Conservation (phyloP, 495 filamentous ascomycete genomes). For the Penicillium turbatum region DNA sequence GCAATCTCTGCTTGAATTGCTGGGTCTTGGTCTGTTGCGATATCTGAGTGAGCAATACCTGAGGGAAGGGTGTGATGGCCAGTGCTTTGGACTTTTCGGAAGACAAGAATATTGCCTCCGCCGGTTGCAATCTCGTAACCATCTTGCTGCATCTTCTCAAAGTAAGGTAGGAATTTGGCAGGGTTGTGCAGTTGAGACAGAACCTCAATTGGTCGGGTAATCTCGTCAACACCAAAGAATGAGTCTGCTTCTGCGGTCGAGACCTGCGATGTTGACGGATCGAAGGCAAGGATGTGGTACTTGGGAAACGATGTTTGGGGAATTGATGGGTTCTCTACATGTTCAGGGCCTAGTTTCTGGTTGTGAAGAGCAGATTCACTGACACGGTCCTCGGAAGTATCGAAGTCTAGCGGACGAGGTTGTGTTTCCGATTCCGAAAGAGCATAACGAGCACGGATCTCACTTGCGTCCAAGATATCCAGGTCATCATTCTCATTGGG, state of each 20-base stretch:
- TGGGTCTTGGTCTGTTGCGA: constrained; percentile 8
- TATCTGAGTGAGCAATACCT: too few species aligned
- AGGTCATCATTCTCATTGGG: constrained; percentile 34
- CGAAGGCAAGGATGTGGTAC: constrained; percentile 73
- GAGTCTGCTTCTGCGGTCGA: constrained; percentile 60
- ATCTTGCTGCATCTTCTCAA: constrained; percentile 56
- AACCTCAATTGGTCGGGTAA: constrained; percentile 55
- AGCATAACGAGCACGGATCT: constrained; percentile 45
- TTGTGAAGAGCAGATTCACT: constrained; percentile 13
- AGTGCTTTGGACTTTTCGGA: constrained; percentile 52
- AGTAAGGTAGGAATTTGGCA: constrained; percentile 66
- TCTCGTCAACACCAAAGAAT: constrained; percentile 39
- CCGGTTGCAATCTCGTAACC: constrained; percentile 74
- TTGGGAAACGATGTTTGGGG: constrained; percentile 31
- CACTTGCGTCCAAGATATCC: constrained; percentile 42
- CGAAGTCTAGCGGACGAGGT: constrained; percentile 33
- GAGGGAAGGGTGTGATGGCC: not conserved
- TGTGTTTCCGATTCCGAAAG: constrained; percentile 18
- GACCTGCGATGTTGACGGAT: constrained; percentile 58
- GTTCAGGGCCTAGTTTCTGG: not conserved
- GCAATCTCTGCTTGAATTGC: constrained; percentile 12
- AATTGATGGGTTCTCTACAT: not conserved
- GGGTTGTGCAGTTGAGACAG: constrained; percentile 65
- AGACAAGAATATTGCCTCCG: constrained; percentile 65
- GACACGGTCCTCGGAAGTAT: constrained; percentile 16